Evolutionary conservation across 306 rosid genomes (phyloP), one percentile per base, ranked within the genome.

Genomic region (Medicago ruthenica): DNA sequence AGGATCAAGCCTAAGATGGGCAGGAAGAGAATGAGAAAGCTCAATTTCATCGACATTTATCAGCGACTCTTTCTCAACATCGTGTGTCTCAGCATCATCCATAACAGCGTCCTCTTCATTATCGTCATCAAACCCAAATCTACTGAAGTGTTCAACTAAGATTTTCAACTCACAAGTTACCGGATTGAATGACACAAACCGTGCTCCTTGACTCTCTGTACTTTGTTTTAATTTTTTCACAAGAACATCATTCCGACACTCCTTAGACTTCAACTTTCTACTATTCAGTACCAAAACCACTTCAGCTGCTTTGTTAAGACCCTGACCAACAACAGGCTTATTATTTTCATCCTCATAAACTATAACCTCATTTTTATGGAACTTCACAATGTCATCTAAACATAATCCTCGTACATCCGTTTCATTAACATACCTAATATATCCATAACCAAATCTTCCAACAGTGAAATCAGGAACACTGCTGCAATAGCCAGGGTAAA

Each of bases 1-100:
- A 4, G 99, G 99, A 74, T 95, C 97, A 76, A 95, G 97, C 76
- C 97, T 92, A 72, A 92, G 97, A 84, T 95, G 97, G 71, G 97
- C 85, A 16, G 99, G 97, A 66, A 92, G 97, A 59, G 99, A 90
- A 88, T 92, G 97, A 51, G 89, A 90, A 80, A 95, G 97, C 82
- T 84, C 86, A 18, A 78, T 50, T 47, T 86, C 93, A 51, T 76
- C 76, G 16, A 67, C 59, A 82, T 75, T 86, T 57, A 82, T 44
- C 6, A 81, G 82, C 4, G 68, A 74, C 76, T 84, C 91, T 59
- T 88, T 88, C 80, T 85, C 89, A 74, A 65, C 76, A 81, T 90
- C 89, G 79, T 77, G 78, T 44, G 70, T 67, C 79, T 90, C 91
- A 31, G 81, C 90, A 66, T 85, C 86, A 67, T 86, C 89, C 92